These are phyloP conservation scores for Schoenoplectus triqueter DNA, from an alignment of 202 grass and related monocot species.

Conservation along the genomic window DNA sequence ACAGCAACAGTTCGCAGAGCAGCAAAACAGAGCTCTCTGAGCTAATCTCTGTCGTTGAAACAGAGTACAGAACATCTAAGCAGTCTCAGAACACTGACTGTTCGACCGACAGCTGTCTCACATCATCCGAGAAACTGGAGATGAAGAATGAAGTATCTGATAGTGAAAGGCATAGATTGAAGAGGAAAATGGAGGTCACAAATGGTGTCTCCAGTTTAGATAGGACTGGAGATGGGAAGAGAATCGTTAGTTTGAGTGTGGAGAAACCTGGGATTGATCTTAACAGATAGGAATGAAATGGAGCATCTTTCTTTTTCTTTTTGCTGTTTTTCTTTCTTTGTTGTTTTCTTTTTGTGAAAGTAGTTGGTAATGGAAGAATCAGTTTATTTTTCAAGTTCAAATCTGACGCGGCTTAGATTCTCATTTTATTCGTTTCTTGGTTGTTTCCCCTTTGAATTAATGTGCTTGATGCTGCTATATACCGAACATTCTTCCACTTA, in stretches of 20 bases:
- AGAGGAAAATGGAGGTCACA: conserved; percentile 47
- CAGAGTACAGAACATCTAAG: conserved; percentile 42
- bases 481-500: conserved; percentile 30
- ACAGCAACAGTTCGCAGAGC: conserved; percentile 30
- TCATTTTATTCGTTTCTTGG: conserved; percentile 32
- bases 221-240: conserved; percentile 45
- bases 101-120: conserved; percentile 67
- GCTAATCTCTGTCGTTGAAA: conserved; percentile 51
- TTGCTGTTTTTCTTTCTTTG: conserved; percentile 39
- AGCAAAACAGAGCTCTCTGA: conserved; percentile 61
- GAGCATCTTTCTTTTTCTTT: conserved; percentile 38
- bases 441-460: conserved; percentile 34
- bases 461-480: conserved; percentile 27
- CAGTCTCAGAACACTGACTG: conserved; percentile 31
- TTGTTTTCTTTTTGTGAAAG: conserved; percentile 39
- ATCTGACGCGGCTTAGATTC: conserved; percentile 36
- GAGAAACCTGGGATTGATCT: conserved; percentile 66
- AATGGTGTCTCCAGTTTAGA: conserved; percentile 36
- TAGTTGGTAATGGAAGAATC: conserved; percentile 40
- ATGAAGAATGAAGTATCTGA: conserved; percentile 42
- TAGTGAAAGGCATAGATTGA: conserved; percentile 28
- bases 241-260: conserved; percentile 36
- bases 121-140: conserved; percentile 47
- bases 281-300: conserved; percentile 59
- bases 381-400: conserved; percentile 36